Base-by-base conservation (phyloP, 2,329 filamentous ascomycete genomes). In the Metarhizium humberi region DNA sequence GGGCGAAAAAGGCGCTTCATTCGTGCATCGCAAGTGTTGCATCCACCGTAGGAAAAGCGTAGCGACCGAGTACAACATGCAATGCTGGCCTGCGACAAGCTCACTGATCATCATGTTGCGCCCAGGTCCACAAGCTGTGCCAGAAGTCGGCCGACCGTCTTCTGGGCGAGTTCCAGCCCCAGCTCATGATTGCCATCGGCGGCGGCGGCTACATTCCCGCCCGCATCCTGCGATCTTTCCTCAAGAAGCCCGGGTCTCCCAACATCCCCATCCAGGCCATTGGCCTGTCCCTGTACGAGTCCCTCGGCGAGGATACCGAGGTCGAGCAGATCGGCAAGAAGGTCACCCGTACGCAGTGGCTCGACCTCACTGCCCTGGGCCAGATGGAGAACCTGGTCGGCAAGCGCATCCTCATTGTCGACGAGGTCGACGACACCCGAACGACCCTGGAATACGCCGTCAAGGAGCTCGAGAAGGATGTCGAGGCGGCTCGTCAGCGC, bases 191-290 rank as follows among this genome's bases (percentile, higher is more conserved):
- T 72, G 94, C 94, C 69, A 97, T 97, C 71, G 94, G 94, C 65
- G 94, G 94, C 61, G 94, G 94, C 66, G 94, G 94, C 66, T 99
- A 96, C 74, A 91, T 99, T 45, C 94, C 94, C 58, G 94, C 94
- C 49, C 89, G 94, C 65, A 99, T 99, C 72, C 83, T 99, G 61
- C 90, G 94, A 60, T 97, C 94, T 20, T 99, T 99, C 80, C 88
- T 99, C 72, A 96, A 95, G 80, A 83, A 85, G 69, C 80, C 89
- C 57, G 90, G 88, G 64, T 82, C 79, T 59, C 85, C 91, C 73
- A 99, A 99, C 78, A 99, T 99, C 67, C 92, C 94, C 63, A 99
- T 99, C 74, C 94, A 99, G 80, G 94, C 94, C 61, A 99, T 99
- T 71, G 94, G 94, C 51, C 87, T 99, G 61, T 97, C 92, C 25